phyloP scores from a whole-genome alignment of 2,329 filamentous ascomycete genomes.

The Venturia oleaginea region DNA sequence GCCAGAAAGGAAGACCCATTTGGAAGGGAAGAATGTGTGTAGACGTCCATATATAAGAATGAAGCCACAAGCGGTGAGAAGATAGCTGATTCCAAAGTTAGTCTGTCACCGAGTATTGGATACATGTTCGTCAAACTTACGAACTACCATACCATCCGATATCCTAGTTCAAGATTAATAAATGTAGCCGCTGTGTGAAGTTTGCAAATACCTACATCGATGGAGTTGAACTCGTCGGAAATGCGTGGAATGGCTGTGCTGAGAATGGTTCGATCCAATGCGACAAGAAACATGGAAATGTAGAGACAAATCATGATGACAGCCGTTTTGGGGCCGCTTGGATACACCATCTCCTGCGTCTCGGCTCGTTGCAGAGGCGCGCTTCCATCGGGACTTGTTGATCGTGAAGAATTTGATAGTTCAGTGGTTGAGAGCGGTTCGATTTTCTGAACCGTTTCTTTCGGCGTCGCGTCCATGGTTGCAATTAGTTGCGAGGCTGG shows the following conservation, averaged over 20 bases:
- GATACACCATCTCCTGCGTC: slow-evolving; percentile 11
- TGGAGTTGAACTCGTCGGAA: slow-evolving; percentile 18
- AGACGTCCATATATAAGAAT: slow-evolving; percentile 15
- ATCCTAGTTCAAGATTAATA: not conserved
- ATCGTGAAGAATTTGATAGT: not conserved
- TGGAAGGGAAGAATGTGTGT: slow-evolving; percentile 15
- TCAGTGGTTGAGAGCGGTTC: not conserved
- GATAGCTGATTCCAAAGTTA: slow-evolving; percentile 2
- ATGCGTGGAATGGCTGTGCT: slow-evolving; percentile 18
- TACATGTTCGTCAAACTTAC: not conserved
- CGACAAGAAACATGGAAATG: slow-evolving; percentile 14
- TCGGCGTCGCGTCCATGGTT: not conserved
- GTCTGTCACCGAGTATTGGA: not conserved
- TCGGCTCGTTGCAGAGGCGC: not conserved
- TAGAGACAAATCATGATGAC: slow-evolving; percentile 14
- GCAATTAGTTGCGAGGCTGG: not conserved
- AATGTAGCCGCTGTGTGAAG: too few relatives aligned
- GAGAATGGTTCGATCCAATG: slow-evolving; percentile 17
- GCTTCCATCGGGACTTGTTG: not conserved
- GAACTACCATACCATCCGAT: slow-evolving; percentile 15
- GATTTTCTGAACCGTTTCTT: not conserved
- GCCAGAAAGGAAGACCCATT: slow-evolving; percentile 13
- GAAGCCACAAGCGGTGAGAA: slow-evolving; percentile 14
- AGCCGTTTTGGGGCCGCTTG: slow-evolving; percentile 3
- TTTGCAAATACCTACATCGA: slow-evolving; percentile 16